Percentiles rank a stretch among this genome's conserved stretches.
Conservation (phyloP, 192 early-diverging fungal genomes). For the Funneliformis mosseae region DNA sequence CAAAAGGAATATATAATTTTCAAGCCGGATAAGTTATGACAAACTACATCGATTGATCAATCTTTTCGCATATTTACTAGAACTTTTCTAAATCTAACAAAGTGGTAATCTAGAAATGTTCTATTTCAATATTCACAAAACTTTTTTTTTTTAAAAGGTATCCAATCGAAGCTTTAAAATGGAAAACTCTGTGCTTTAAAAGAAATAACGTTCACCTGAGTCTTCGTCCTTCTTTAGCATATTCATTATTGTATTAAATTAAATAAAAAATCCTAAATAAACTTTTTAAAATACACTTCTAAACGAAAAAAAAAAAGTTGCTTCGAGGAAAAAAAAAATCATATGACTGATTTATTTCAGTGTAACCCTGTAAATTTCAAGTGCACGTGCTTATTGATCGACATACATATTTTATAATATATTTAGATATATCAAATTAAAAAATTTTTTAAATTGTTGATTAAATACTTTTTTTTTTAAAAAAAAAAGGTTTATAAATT, state of each 20-base stretch:
- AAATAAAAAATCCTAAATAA: not conserved
- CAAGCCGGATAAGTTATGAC: not conserved
- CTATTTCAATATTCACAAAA: not conserved
- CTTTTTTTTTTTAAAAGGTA: not conserved
- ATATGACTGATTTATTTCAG: too few relatives aligned
- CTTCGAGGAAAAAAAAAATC: not conserved
- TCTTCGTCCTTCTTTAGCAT: conserved; percentile 33
- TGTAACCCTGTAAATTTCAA: too few relatives aligned
- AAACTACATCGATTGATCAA: not conserved
- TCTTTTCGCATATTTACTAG: not conserved
- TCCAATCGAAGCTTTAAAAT: not conserved
- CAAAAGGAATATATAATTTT: not conserved
- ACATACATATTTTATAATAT: too few relatives aligned
- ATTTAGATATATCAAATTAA: too few relatives aligned
- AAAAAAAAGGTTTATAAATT: too few relatives aligned
- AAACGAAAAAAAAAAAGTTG: not conserved
- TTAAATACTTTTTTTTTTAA: too few relatives aligned
- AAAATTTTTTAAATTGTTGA: too few relatives aligned
- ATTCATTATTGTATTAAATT: conserved; percentile 20
- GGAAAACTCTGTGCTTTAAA: not conserved
- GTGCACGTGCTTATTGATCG: too few relatives aligned
- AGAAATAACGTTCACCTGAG: conserved; percentile 4
- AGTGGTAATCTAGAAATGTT: not conserved
- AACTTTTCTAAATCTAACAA: not conserved
- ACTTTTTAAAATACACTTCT: not conserved